These are phyloP conservation scores for Malassezia japonica DNA, from an alignment of 1,284 basidiomycete genomes.

Conservation along the genomic window DNA sequence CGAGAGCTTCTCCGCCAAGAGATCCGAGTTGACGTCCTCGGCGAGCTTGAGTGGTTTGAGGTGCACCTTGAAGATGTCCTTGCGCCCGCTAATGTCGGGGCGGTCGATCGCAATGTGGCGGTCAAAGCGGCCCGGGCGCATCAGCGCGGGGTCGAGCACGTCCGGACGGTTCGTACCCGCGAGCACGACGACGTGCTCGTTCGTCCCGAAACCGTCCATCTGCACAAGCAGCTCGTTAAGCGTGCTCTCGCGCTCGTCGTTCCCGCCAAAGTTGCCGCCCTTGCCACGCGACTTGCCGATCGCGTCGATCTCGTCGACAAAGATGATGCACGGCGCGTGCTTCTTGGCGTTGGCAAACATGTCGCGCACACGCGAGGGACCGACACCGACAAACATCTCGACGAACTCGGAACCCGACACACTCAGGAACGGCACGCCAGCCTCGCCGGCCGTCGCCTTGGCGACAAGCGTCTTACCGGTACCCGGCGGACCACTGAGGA, in stretches of 20 bases:
- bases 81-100: conserved; percentile 84
- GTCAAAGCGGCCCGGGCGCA: conserved; percentile 96
- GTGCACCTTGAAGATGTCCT: conserved; percentile 90
- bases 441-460: conserved; percentile 96
- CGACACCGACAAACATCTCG: conserved; percentile 99
- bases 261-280: conserved; percentile 78
- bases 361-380: conserved; percentile 91
- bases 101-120: conserved; percentile 90
- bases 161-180: conserved; percentile 95
- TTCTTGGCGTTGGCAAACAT: conserved; percentile 95
- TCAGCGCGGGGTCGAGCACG: conserved; percentile 83
- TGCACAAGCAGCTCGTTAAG: conserved; percentile 96
- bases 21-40: conserved; percentile 20
- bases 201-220: conserved; percentile 97
- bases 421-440: conserved; percentile 90
- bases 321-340: conserved; percentile 90
- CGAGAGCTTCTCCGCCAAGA: conserved; percentile 65
- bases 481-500: conserved; percentile 93
- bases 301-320: conserved; percentile 59
- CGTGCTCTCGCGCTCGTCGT: conserved; percentile 95
- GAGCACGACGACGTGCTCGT: conserved; percentile 90
- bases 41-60: conserved; percentile 65
- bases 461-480: conserved; percentile 97
- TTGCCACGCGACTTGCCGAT: conserved; percentile 93
- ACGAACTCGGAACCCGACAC: conserved; percentile 99